phyloP scores from a whole-genome alignment of 805 yeast species.

The Candida vartiovaarae region DNA sequence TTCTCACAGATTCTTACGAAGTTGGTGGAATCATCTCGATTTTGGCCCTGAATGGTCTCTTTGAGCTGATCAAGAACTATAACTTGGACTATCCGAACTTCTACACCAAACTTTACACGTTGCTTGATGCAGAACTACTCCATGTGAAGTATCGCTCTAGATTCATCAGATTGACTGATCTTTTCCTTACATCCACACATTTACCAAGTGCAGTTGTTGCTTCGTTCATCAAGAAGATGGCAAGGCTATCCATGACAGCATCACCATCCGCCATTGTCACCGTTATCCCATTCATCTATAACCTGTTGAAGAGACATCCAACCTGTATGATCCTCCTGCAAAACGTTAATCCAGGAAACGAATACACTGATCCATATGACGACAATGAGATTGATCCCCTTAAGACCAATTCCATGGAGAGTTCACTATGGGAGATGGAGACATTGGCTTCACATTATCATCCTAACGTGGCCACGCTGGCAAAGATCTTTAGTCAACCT shows the following conservation, averaged over 20 bases:
- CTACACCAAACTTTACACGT: slow-evolving; percentile 70
- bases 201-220: slow-evolving; percentile 79
- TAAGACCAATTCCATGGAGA: slow-evolving; percentile 67
- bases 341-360: slow-evolving; percentile 22
- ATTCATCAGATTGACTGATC: slow-evolving; percentile 78
- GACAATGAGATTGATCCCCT: slow-evolving; percentile 64
- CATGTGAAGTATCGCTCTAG: slow-evolving; percentile 79
- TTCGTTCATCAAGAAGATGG: slow-evolving; percentile 77
- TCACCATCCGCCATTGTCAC: slow-evolving; percentile 88
- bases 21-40: slow-evolving; percentile 57
- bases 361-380: slow-evolving; percentile 60
- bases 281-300: slow-evolving; percentile 85
- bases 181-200: slow-evolving; percentile 83
- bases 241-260: slow-evolving; percentile 66
- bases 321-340: slow-evolving; percentile 89
- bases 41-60: slow-evolving; percentile 79
- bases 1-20: slow-evolving; percentile 79
- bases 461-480: slow-evolving; percentile 90
- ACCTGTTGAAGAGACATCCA: slow-evolving; percentile 85
- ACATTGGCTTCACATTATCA: slow-evolving; percentile 80
- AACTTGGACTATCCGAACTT: slow-evolving; percentile 92
- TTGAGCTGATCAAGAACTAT: slow-evolving; percentile 71
- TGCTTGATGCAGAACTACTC: slow-evolving; percentile 68
- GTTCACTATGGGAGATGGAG: slow-evolving; percentile 90
- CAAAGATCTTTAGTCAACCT: slow-evolving; percentile 83